phyloP scores from a whole-genome alignment of 2,329 filamentous ascomycete genomes.

The Macrophomina phaseolina region DNA sequence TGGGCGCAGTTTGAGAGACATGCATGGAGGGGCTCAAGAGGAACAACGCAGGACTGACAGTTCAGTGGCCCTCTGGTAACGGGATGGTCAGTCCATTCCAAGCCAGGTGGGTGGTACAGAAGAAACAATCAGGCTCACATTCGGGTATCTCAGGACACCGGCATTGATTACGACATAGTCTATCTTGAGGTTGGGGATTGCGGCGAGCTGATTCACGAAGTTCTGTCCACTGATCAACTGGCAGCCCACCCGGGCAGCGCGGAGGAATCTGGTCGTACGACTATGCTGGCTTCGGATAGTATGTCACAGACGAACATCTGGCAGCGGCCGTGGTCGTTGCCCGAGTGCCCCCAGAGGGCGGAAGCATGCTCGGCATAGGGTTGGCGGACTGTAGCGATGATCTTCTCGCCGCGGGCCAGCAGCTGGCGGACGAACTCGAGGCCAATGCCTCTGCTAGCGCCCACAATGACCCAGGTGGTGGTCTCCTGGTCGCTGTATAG shows the following conservation, averaged over 20 bases:
- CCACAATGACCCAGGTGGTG: conserved; percentile 55
- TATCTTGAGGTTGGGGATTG: conserved; percentile 51
- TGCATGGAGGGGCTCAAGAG: conserved; percentile 2
- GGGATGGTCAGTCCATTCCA: conserved; percentile 12
- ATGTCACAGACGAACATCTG: conserved; percentile 60
- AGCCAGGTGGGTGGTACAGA: neutral
- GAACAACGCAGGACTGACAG: conserved; percentile 46
- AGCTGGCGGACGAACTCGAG: conserved; percentile 60
- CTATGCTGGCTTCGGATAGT: conserved; percentile 58
- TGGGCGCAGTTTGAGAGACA: conserved; percentile 33
- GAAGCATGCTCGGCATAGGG: conserved; percentile 47
- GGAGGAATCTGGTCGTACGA: conserved; percentile 37
- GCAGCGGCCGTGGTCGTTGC: conserved; percentile 53
- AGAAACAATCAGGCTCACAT: conserved; percentile 49
- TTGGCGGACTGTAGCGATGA: conserved; percentile 59
- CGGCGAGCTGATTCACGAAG: conserved; percentile 49
- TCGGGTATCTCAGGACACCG: conserved; percentile 62
- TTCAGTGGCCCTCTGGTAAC: conserved; percentile 56
- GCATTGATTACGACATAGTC: conserved; percentile 64
- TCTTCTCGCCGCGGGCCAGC: conserved; percentile 52
- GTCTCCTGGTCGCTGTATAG: conserved; percentile 48
- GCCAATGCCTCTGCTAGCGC: conserved; percentile 56
- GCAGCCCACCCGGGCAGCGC: neutral
- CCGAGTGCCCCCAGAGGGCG: conserved; percentile 48
- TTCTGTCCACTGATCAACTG: conserved; percentile 39